Base-by-base conservation (phyloP, 129 eudicot species). In the Flaveria brownii region DNA sequence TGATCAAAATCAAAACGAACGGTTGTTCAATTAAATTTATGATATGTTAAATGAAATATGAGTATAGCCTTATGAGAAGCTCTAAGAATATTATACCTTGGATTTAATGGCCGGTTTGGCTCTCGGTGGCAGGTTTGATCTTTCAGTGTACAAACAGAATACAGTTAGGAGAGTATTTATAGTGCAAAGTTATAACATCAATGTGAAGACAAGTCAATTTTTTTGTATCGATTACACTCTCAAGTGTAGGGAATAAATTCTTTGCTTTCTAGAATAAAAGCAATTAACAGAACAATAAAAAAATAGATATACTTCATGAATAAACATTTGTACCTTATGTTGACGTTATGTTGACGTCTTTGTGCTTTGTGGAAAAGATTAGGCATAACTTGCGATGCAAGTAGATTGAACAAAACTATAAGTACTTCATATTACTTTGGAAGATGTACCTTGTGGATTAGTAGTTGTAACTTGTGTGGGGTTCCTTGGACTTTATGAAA, bases 171-270 rank as follows among this genome's bases (percentile, higher is more conserved):
- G 22, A 47, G 22, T 39, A 73, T 74, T 60, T 74, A 61, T 74
- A 74, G 78, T n/a, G 28, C 12, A 45, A 15, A 62, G 4, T 33
- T 33, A 33, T 33, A 23, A 4, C 28, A 60, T 11, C 1, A 20
- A 39, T 2, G 16, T 45, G 57, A 30, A 22, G 13, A 39, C 9
- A 23, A 60, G n/a, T 23, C 67, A 12, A 25, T 8, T 14, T 60
- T 25, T 47, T 47, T 1, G 26, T 26, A 56, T 26, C n/a, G 30
- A 60, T 59, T 61, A 45, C 45, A 60, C 20, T n/a, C 61, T 74
- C 71, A 74, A 74, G 60, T 61, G 78, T 62, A 12, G 59, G 59
- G 78, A 74, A 74, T 74, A 43, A 61, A 71, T 74, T 60, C 78
- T 60, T 60, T 74, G 54, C 71, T 61, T 74, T 22, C 45, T 4